Conservation (phyloP, 2,329 filamentous ascomycete genomes). For the Colletotrichum sp. region DNA sequence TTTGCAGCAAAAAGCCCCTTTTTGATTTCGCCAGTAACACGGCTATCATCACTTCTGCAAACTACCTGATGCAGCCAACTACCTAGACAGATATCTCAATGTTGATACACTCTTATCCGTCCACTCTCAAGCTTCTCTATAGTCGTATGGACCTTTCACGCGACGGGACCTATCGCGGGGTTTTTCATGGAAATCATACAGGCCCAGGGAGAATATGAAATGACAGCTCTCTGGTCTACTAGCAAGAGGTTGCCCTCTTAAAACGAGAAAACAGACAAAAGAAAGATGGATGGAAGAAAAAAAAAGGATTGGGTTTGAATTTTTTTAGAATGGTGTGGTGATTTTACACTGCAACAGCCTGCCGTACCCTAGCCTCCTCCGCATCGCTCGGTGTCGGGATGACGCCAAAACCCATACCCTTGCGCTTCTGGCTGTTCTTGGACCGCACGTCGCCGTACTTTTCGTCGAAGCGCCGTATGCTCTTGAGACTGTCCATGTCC, state of each 20-base stretch:
- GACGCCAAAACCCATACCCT: constrained; percentile 65
- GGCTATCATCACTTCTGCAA: neutral
- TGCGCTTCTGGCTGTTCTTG: constrained; percentile 53
- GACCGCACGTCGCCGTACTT: constrained; percentile 82
- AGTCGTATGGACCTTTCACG: neutral
- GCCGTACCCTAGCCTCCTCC: constrained; percentile 51
- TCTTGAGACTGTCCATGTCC: constrained; percentile 85
- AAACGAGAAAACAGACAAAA: neutral
- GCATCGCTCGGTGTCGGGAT: constrained; percentile 41
- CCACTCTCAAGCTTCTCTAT: neutral
- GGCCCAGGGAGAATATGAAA: neutral
- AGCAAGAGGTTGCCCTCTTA: neutral
- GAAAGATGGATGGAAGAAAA: neutral
- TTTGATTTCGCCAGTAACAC: neutral
- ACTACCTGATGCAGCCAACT: neutral
- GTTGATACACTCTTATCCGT: neutral
- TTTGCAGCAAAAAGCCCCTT: neutral
- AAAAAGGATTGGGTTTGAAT: neutral
- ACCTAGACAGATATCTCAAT: neutral
- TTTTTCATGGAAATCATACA: neutral
- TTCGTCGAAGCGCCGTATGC: constrained; percentile 94
- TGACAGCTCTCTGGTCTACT: neutral
- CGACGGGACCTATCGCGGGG: neutral
- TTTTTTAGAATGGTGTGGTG: neutral
- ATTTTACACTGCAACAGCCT: constrained; percentile 8